Evolutionary conservation across 495 filamentous ascomycete species (phyloP).

Genomic region (Lichina pygmaea): DNA sequence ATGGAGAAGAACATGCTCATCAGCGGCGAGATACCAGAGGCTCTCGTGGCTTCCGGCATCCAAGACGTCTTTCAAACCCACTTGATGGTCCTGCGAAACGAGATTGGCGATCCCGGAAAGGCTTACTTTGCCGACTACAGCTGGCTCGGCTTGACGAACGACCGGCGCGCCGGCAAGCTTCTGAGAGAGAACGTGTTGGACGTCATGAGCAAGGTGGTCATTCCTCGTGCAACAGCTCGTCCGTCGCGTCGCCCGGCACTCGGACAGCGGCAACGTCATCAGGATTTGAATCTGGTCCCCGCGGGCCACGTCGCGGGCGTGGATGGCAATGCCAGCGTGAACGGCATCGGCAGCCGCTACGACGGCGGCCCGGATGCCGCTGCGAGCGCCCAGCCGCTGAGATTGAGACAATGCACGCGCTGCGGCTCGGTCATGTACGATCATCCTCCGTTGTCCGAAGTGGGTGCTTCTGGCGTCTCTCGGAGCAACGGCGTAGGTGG

Average conservation of each 20-base stretch:
- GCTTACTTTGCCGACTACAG: conserved; percentile 12
- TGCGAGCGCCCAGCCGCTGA: conserved; percentile 1
- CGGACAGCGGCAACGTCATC: not conserved
- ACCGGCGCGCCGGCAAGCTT: conserved; percentile 6
- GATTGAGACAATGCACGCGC: conserved; percentile 10
- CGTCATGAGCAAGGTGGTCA: conserved; percentile 10
- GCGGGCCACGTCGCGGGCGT: no score
- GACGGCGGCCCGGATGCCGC: no score
- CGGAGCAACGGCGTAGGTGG: no score
- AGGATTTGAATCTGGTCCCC: no score
- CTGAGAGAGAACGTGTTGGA: conserved; percentile 7
- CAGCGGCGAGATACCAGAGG: conserved; percentile 10
- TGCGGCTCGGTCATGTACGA: conserved; percentile 13
- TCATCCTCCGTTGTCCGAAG: not conserved
- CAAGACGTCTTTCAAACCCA: conserved; percentile 6
- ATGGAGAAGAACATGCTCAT: conserved; percentile 12
- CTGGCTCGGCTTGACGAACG: conserved; percentile 13
- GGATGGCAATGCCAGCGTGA: no score
- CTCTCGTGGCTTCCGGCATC: conserved; percentile 7
- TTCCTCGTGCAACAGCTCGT: not conserved
- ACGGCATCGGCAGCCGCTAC: no score
- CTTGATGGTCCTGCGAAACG: conserved; percentile 7
- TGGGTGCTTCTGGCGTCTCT: no score
- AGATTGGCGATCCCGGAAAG: conserved; percentile 10
- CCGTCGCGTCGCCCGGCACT: not conserved